Percentiles rank a stretch among this genome's conserved stretches.
These are phyloP conservation scores for Tricholoma flavovirens DNA, from an alignment of 768 basidiomycete genomes.

Conservation along the genomic window DNA sequence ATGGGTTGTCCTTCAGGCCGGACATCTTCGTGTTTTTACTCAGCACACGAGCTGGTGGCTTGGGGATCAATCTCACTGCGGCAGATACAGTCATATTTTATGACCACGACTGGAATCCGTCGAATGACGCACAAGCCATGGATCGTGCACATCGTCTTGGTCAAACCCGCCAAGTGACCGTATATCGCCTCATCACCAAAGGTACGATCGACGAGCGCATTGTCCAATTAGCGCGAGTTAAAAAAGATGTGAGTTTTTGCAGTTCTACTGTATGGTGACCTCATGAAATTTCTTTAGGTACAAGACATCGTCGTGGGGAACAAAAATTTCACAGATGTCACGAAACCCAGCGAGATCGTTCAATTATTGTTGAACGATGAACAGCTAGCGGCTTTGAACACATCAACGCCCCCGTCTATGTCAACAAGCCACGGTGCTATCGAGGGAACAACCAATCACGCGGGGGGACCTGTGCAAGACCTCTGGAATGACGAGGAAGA, in stretches of 20 bases:
- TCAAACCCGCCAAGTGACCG: slow-evolving; percentile 95
- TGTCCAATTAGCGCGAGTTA: slow-evolving; percentile 89
- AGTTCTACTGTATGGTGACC: background rate
- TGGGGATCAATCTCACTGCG: slow-evolving; percentile 95
- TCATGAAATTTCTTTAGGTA: slow-evolving; percentile 46
- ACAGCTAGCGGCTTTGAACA: slow-evolving; percentile 71
- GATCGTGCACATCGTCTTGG: slow-evolving; percentile 95
- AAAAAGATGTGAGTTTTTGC: slow-evolving; percentile 78
- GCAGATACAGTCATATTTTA: slow-evolving; percentile 96
- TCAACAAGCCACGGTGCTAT: slow-evolving; percentile 22
- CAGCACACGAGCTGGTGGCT: slow-evolving; percentile 91
- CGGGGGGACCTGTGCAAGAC: slow-evolving; percentile 46
- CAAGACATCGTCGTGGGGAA: slow-evolving; percentile 99
- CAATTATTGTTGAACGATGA: slow-evolving; percentile 92
- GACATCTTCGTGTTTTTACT: slow-evolving; percentile 88
- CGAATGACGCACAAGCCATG: slow-evolving; percentile 98
- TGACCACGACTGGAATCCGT: slow-evolving; percentile 95
- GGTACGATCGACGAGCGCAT: slow-evolving; percentile 98
- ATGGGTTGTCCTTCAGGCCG: slow-evolving; percentile 39
- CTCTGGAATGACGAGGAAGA: slow-evolving; percentile 86
- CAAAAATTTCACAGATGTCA: slow-evolving; percentile 88
- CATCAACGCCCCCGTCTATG: slow-evolving; percentile 32
- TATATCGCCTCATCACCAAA: slow-evolving; percentile 89
- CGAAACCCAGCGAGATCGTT: slow-evolving; percentile 95
- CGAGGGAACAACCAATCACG: slow-evolving; percentile 24